These are phyloP conservation scores for Bruguiera hainesii DNA, from an alignment of 441 rosid genomes.

Conservation along the genomic window DNA sequence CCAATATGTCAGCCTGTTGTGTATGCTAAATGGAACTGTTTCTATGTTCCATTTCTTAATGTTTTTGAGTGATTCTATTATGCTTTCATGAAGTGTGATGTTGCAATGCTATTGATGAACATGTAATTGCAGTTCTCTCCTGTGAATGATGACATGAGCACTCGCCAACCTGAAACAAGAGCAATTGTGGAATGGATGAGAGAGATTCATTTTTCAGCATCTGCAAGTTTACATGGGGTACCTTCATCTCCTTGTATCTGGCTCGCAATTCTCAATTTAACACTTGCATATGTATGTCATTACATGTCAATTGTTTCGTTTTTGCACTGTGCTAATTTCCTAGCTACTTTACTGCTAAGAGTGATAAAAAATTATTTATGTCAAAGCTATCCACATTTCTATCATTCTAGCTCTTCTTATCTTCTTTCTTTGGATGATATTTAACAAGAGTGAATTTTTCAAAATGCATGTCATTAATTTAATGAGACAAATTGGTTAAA, in stretches of 20 bases:
- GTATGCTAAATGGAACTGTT: neutral
- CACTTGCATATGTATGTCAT: neutral
- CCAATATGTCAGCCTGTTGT: neutral
- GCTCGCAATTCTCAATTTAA: conserved; percentile 10
- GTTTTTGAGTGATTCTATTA: conserved; percentile 5
- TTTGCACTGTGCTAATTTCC: neutral
- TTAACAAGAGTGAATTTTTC: neutral
- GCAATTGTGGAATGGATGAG: conserved; percentile 87
- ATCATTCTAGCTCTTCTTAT: neutral
- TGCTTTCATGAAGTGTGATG: conserved; percentile 14
- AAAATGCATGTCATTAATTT: neutral
- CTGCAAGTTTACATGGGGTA: conserved; percentile 97
- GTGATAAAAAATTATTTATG: neutral
- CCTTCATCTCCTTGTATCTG: conserved; percentile 4
- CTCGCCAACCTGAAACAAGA: conserved; percentile 80
- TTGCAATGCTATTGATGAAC: conserved; percentile 16
- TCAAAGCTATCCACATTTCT: neutral
- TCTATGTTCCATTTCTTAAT: neutral
- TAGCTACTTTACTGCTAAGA: neutral
- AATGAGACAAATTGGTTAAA: neutral
- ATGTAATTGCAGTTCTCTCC: conserved; percentile 62
- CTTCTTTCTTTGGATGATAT: neutral
- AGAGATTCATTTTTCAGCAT: conserved; percentile 70
- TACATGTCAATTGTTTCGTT: neutral
- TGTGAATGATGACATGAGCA: conserved; percentile 49